Evolutionary conservation across 768 basidiomycete genomes (phyloP).

Genomic region (Dacryopinax primogenitus): DNA sequence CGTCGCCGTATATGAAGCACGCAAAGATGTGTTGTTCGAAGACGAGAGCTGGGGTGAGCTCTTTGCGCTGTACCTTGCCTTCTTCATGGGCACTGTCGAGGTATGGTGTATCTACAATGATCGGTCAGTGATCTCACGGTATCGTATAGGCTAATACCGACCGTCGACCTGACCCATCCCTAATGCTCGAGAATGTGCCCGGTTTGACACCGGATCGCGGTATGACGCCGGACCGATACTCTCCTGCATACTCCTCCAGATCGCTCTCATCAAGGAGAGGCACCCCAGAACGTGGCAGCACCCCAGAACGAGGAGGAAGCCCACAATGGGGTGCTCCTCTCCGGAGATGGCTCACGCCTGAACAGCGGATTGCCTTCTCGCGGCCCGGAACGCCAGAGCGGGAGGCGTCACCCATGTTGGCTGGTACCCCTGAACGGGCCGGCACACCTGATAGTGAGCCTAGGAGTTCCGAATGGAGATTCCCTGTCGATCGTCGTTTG

Average conservation of each 20-base stretch:
- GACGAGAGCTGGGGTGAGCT: constrained; percentile 4
- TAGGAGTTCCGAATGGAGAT: background rate
- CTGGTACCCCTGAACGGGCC: background rate
- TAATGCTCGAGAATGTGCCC: constrained; percentile 1
- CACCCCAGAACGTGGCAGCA: background rate
- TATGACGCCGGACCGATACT: background rate
- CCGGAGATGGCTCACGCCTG: background rate
- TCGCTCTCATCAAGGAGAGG: background rate
- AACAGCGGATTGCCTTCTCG: background rate
- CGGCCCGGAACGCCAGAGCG: background rate
- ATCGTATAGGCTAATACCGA: background rate
- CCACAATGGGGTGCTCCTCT: constrained; percentile 3
- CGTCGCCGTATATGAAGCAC: constrained; percentile 1
- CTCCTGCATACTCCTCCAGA: constrained; percentile 3
- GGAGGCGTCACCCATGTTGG: background rate
- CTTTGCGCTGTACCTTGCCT: background rate
- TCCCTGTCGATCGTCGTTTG: background rate
- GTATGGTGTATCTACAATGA: background rate
- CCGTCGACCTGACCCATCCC: background rate
- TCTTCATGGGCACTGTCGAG: constrained; percentile 6
- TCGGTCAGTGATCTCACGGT: background rate
- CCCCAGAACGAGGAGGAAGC: background rate
- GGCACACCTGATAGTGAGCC: background rate
- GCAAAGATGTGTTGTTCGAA: constrained; percentile 4
- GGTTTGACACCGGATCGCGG: constrained; percentile 5